Percentiles rank a stretch among this genome's conserved stretches.
Conservation (phyloP, 148 eudicot species). For the Rhododendron vialii region DNA sequence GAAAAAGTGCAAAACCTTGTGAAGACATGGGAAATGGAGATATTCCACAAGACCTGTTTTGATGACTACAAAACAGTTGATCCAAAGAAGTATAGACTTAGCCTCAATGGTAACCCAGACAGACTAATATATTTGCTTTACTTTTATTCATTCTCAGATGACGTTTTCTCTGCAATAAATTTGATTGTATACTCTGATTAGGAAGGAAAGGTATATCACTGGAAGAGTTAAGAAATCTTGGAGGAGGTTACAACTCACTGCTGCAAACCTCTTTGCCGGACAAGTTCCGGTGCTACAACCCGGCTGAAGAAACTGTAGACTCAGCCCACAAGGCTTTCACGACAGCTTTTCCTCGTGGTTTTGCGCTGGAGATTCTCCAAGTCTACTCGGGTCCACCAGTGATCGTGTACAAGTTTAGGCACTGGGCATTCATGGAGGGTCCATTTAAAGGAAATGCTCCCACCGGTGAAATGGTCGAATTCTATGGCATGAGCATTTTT, state of each 20-base stretch:
- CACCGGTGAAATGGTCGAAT: slow-evolving; percentile 57
- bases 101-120: slow-evolving; percentile 37
- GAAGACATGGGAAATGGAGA: slow-evolving; percentile 84
- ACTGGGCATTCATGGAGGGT: slow-evolving; percentile 85
- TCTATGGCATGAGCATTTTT: slow-evolving; percentile 50
- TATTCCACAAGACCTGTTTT: slow-evolving; percentile 47
- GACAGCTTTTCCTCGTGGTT: slow-evolving; percentile 64
- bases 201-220: slow-evolving; percentile 31
- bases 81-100: slow-evolving; percentile 29
- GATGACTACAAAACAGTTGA: slow-evolving; percentile 57
- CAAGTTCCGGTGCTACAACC: slow-evolving; percentile 28
- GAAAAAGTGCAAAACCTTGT: slow-evolving; percentile 71
- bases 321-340: slow-evolving; percentile 31
- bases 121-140: not conserved
- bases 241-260: slow-evolving; percentile 47
- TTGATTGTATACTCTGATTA: not conserved
- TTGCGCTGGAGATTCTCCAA: slow-evolving; percentile 57
- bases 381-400: slow-evolving; percentile 72
- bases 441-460: slow-evolving; percentile 72
- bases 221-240: slow-evolving; percentile 23
- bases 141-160: not conserved
- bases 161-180: not conserved
- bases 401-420: slow-evolving; percentile 70
- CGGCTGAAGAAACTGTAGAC: slow-evolving; percentile 34
- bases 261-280: slow-evolving; percentile 43